Evolutionary conservation across 306 rosid species (phyloP).

Genomic region (Lathyrus oleraceus): DNA sequence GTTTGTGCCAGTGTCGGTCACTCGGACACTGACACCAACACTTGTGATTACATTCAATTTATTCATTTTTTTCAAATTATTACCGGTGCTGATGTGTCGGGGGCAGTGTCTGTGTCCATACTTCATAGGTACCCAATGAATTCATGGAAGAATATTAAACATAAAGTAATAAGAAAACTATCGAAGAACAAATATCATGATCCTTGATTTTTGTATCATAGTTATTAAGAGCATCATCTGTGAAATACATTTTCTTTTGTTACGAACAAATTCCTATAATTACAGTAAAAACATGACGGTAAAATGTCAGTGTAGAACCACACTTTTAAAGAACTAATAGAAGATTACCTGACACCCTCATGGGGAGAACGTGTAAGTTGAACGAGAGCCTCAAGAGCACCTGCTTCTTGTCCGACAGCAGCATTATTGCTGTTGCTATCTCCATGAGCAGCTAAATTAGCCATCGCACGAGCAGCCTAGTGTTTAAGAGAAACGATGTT

Average conservation of each 20-base stretch:
- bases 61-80: too few relatives aligned
- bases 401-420: conserved; percentile 98
- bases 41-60: too few relatives aligned
- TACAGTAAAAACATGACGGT: too few relatives aligned
- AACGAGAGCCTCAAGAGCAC: conserved; percentile 99
- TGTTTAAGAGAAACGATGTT: conserved; percentile 31
- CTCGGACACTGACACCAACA: too few relatives aligned
- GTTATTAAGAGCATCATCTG: conserved; percentile 20
- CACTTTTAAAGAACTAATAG: conserved; percentile 11
- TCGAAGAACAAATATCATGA: not conserved
- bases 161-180: not conserved
- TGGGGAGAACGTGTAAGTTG: conserved; percentile 94
- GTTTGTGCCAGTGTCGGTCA: too few relatives aligned
- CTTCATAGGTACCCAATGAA: too few relatives aligned
- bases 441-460: conserved; percentile 99
- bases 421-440: conserved; percentile 98
- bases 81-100: too few relatives aligned
- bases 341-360: conserved; percentile 92
- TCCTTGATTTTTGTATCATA: not conserved
- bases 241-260: not conserved
- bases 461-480: conserved; percentile 99
- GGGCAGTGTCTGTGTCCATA: too few relatives aligned
- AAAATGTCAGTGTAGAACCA: not conserved
- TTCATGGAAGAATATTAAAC: not conserved
- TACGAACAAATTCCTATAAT: too few relatives aligned